Conservation (phyloP, 148 eudicot genomes). For the Vaccinium myrtillus region DNA sequence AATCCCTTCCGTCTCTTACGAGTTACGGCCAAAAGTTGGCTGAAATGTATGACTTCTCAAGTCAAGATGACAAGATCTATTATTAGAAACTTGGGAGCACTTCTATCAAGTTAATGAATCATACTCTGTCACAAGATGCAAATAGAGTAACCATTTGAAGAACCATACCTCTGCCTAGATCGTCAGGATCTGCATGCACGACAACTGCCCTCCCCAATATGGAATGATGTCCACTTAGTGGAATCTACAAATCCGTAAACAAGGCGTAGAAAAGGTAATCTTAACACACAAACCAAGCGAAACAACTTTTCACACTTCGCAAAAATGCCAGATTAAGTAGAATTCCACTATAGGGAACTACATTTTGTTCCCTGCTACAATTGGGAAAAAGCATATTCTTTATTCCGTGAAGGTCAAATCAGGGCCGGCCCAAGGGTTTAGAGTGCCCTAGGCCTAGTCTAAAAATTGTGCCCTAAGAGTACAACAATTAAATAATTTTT, state of each 20-base stretch:
- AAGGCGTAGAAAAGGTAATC: not conserved
- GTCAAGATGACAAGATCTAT: not conserved
- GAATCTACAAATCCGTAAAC: conserved; percentile 44
- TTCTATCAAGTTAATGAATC: conserved; percentile 3
- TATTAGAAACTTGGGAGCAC: not conserved
- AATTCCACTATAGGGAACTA: not conserved
- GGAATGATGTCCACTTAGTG: conserved; percentile 70
- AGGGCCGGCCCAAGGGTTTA: too few species aligned
- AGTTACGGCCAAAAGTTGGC: not conserved
- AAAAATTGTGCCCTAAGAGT: too few species aligned
- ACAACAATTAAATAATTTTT: too few species aligned
- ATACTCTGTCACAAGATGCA: not conserved
- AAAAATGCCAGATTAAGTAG: not conserved
- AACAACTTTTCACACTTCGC: not conserved
- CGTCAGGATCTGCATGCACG: conserved; percentile 92
- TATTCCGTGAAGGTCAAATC: not conserved
- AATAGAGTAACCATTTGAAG: not conserved
- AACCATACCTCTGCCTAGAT: conserved; percentile 76
- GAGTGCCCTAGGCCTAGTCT: too few species aligned
- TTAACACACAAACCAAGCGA: not conserved
- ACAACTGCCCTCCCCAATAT: conserved; percentile 92
- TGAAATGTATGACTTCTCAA: not conserved
- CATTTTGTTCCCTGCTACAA: not conserved
- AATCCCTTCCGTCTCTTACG: too few species aligned
- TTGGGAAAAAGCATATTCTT: not conserved